A percentile compares a stretch with the other conserved stretches of the same genome.
phyloP scores from a whole-genome alignment of 2,329 filamentous ascomycete species.

The Phoma sp. region DNA sequence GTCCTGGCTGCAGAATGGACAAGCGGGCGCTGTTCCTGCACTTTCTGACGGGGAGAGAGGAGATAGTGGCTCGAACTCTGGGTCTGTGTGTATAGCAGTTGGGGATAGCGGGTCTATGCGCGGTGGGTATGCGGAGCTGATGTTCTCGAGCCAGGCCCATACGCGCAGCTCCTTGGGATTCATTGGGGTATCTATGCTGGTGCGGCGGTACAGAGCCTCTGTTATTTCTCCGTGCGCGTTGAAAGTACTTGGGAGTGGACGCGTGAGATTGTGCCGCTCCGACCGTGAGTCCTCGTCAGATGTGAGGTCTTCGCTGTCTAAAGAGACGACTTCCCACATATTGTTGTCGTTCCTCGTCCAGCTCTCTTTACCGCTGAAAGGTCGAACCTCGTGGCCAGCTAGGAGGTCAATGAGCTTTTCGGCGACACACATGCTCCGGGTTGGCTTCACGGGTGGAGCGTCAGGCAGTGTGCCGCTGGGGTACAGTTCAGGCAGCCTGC shows the following conservation, averaged over 20 bases:
- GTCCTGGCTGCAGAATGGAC: not conserved
- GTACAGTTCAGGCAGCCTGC: slow-evolving; percentile 19
- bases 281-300: not conserved
- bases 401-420: slow-evolving; percentile 29
- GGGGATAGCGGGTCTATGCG: not conserved
- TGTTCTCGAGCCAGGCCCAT: not conserved
- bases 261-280: not conserved
- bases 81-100: too few relatives aligned
- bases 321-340: slow-evolving; percentile 29
- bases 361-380: slow-evolving; percentile 30
- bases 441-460: slow-evolving; percentile 25
- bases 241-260: not conserved
- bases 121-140: not conserved
- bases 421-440: slow-evolving; percentile 22
- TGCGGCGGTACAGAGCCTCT: not conserved
- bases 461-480: slow-evolving; percentile 32
- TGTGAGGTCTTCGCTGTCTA: not conserved
- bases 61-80: too few relatives aligned
- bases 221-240: not conserved
- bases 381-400: not conserved
- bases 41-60: too few relatives aligned
- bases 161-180: not conserved
- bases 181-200: not conserved
- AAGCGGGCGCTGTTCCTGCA: too few relatives aligned
- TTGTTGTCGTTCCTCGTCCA: slow-evolving; percentile 38